Evolutionary conservation across 345 rosid genomes (phyloP).

Genomic region (Angophora floribunda): DNA sequence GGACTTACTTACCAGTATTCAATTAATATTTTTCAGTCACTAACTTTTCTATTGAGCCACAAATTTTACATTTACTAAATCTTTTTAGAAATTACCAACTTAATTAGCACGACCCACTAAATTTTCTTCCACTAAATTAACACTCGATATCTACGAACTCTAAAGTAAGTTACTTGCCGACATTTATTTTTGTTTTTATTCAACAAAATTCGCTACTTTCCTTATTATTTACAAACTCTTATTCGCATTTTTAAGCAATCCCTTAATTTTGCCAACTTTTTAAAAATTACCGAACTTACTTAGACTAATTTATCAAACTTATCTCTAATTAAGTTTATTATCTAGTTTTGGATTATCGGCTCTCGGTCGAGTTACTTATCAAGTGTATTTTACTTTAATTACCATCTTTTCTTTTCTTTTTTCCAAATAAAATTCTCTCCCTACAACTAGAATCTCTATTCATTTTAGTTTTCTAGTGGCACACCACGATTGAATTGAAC

Average conservation of each 20-base stretch:
- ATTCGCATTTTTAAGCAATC: neutral
- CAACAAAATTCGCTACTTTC: neutral
- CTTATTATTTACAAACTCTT: neutral
- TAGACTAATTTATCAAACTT: neutral
- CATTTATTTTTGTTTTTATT: too few relatives aligned
- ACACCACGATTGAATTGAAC: neutral
- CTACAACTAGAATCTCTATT: neutral
- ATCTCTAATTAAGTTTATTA: neutral
- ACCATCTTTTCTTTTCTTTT: neutral
- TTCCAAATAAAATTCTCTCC: neutral
- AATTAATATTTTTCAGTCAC: neutral
- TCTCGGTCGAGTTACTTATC: neutral
- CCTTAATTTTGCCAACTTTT: neutral
- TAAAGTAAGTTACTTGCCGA: too few relatives aligned
- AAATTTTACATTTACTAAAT: neutral
- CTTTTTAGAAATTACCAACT: neutral
- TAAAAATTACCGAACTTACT: neutral
- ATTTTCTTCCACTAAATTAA: neutral
- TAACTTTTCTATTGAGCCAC: neutral
- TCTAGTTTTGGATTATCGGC: neutral
- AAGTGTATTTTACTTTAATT: neutral
- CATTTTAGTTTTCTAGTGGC: neutral
- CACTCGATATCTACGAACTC: neutral
- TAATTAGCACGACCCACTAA: neutral
- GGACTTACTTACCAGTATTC: neutral